These are phyloP conservation scores for Amanita fuliginea DNA, from an alignment of 768 basidiomycete species.

Conservation along the genomic window DNA sequence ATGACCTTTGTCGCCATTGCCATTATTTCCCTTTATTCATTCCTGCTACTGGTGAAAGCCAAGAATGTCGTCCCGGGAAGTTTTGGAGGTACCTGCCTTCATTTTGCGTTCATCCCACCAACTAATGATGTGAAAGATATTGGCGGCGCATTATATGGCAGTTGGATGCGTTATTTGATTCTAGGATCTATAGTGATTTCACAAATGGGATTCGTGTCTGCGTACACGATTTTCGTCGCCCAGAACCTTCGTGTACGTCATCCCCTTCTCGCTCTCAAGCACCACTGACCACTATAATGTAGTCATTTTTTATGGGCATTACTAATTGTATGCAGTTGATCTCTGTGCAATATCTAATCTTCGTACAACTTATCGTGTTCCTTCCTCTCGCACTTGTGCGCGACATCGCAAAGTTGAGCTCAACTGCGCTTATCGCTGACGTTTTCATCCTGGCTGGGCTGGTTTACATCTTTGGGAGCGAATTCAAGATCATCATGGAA, in stretches of 20 bases:
- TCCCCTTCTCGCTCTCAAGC: neutral
- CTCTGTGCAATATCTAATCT: conserved; percentile 71
- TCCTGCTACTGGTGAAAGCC: conserved; percentile 80
- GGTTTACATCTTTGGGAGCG: conserved; percentile 82
- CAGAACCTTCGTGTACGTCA: conserved; percentile 59
- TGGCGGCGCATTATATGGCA: conserved; percentile 84
- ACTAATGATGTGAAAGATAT: conserved; percentile 48
- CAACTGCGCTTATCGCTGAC: conserved; percentile 87
- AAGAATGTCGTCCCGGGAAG: conserved; percentile 85
- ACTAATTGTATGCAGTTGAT: conserved; percentile 62
- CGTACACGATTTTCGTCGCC: conserved; percentile 94
- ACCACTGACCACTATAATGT: conserved; percentile 1
- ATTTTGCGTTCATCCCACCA: neutral
- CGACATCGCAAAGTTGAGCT: conserved; percentile 90
- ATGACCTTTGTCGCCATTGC: conserved; percentile 75
- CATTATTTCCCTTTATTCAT: conserved; percentile 81
- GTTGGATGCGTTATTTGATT: conserved; percentile 87
- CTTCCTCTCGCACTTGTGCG: conserved; percentile 83
- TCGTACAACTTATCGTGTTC: conserved; percentile 77
- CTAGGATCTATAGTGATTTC: conserved; percentile 81
- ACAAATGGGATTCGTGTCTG: conserved; percentile 80
- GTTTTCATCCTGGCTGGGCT: conserved; percentile 88
- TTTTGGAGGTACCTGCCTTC: conserved; percentile 63
- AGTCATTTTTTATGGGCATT: conserved; percentile 77
- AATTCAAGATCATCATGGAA: conserved; percentile 54